These are phyloP conservation scores for Myotisia sp. DNA, from an alignment of 2,329 filamentous ascomycete species.

Conservation along the genomic window DNA sequence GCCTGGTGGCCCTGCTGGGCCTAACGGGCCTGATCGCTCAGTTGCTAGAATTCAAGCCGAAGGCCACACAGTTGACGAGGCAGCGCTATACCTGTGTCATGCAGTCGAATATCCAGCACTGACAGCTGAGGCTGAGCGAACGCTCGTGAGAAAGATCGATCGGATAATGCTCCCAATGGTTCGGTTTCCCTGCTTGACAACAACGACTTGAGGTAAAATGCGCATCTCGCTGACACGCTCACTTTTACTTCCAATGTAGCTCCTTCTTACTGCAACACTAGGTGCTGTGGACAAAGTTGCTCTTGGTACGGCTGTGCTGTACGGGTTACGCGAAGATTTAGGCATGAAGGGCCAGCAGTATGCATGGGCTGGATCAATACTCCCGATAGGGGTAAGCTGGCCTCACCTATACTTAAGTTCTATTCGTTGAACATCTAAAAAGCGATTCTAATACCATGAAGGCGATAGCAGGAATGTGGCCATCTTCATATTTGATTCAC, in stretches of 20 bases:
- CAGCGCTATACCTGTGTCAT: slow-evolving; percentile 17
- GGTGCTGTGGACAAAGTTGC: slow-evolving; percentile 20
- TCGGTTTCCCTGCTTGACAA: slow-evolving; percentile 19
- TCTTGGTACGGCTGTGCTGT: slow-evolving; percentile 35
- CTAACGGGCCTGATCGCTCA: too few relatives aligned
- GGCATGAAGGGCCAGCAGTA: slow-evolving; percentile 38
- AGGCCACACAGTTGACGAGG: slow-evolving; percentile 14
- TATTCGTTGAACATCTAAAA: too few relatives aligned
- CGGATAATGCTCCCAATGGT: slow-evolving; percentile 42
- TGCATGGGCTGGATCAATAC: slow-evolving; percentile 32
- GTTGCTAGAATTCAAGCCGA: too few relatives aligned
- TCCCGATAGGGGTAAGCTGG: slow-evolving; percentile 16
- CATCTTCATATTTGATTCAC: slow-evolving; percentile 29
- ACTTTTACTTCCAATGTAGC: slow-evolving; percentile 9
- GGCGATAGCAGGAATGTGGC: slow-evolving; percentile 35
- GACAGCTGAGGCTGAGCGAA: slow-evolving; percentile 16
- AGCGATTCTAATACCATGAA: too few relatives aligned
- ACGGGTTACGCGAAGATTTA: slow-evolving; percentile 38
- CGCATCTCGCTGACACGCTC: background rate
- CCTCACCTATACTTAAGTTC: too few relatives aligned
- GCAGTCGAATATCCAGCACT: slow-evolving; percentile 13
- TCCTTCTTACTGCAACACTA: slow-evolving; percentile 18
- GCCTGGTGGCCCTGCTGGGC: too few relatives aligned
- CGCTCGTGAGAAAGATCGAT: slow-evolving; percentile 41
- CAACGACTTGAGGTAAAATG: background rate